phyloP scores from a whole-genome alignment of 306 rosid genomes.

The Ormosia semicastrata region DNA sequence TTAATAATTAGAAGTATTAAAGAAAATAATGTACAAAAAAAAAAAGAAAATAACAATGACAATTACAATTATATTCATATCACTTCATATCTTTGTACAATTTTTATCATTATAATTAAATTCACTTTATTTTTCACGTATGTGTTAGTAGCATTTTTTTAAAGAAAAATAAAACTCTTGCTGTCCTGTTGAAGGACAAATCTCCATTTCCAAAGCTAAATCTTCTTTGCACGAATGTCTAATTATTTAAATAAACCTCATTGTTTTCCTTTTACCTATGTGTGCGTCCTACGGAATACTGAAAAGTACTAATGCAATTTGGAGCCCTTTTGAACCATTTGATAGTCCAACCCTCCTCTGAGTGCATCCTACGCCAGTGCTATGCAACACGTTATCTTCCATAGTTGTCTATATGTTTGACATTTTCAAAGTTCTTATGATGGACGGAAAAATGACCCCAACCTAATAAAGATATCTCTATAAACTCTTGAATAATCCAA shows the following conservation, averaged over 20 bases:
- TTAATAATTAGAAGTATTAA: neutral
- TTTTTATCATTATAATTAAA: too few relatives aligned
- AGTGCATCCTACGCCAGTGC: slow-evolving; percentile 11
- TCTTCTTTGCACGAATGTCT: neutral
- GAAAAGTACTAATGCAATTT: slow-evolving; percentile 6
- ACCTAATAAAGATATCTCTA: neutral
- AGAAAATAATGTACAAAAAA: neutral
- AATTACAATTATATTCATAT: too few relatives aligned
- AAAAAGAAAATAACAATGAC: neutral
- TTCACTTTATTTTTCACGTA: too few relatives aligned
- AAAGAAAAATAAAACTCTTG: neutral
- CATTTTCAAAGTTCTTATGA: slow-evolving; percentile 33
- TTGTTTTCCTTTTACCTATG: neutral
- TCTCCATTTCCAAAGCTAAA: slow-evolving; percentile 16
- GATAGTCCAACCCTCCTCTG: neutral
- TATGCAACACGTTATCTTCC: slow-evolving; percentile 4
- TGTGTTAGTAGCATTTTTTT: too few relatives aligned
- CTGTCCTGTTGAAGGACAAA: neutral
- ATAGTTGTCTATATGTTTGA: neutral
- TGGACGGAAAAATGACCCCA: slow-evolving; percentile 24
- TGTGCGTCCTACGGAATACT: neutral
- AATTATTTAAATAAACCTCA: neutral
- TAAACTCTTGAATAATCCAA: slow-evolving; percentile 12
- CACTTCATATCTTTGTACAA: too few relatives aligned
- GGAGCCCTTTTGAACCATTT: slow-evolving; percentile 8